Percentiles rank a stretch among this genome's conserved stretches.
Conservation (phyloP, 2,329 filamentous ascomycete genomes). For the Phyllosticta ampelicida region DNA sequence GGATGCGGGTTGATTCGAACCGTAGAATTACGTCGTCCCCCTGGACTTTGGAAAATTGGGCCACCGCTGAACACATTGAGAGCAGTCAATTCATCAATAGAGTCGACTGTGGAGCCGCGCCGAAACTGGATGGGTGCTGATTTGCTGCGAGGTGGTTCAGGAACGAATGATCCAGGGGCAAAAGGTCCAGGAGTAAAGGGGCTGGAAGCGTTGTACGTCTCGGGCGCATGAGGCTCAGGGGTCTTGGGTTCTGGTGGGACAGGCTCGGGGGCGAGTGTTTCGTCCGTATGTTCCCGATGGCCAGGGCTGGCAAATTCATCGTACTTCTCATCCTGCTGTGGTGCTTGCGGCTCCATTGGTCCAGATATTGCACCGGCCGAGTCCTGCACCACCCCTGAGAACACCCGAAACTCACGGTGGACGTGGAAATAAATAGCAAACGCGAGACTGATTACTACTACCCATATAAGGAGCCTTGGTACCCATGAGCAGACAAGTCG, state of each 20-base stretch:
- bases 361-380: background rate
- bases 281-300: background rate
- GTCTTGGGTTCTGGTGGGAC: background rate
- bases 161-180: background rate
- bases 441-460: conserved; percentile 54
- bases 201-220: background rate
- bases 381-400: background rate
- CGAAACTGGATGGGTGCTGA: background rate
- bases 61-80: background rate
- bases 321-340: background rate
- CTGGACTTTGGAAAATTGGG: background rate
- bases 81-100: background rate
- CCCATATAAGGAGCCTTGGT: conserved; percentile 59
- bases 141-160: background rate
- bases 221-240: background rate
- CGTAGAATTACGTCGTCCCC: conserved; percentile 1
- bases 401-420: conserved; percentile 2
- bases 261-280: background rate
- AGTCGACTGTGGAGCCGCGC: background rate
- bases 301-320: background rate
- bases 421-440: conserved; percentile 56
- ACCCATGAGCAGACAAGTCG: conserved; percentile 59
- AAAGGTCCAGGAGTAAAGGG: background rate
- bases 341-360: background rate
- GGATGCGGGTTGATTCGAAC: conserved; percentile 1